phyloP scores from a whole-genome alignment of 306 rosid species.

The Bauhinia variegata region DNA sequence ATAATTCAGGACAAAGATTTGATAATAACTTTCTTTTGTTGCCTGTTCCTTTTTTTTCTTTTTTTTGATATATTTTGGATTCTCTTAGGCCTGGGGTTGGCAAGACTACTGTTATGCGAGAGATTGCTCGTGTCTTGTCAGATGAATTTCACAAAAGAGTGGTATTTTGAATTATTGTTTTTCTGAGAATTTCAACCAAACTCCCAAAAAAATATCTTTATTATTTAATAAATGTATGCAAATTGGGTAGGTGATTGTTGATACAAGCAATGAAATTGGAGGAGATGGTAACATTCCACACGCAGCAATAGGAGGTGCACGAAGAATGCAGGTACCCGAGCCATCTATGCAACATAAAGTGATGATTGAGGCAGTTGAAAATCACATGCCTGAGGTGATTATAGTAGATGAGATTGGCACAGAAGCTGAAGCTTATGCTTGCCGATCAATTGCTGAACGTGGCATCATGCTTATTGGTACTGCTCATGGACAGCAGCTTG shows the following conservation, averaged over 20 bases:
- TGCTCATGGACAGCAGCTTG: conserved; percentile 68
- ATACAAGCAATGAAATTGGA: conserved; percentile 79
- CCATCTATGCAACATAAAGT: conserved; percentile 71
- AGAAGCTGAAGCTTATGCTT: conserved; percentile 70
- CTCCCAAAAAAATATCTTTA: conserved; percentile 3
- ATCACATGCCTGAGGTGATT: conserved; percentile 80
- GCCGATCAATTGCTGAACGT: conserved; percentile 69
- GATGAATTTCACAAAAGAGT: conserved; percentile 75
- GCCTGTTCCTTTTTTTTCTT: background rate
- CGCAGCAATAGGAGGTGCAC: conserved; percentile 68
- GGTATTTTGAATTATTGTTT: conserved; percentile 44
- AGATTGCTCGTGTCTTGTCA: conserved; percentile 65
- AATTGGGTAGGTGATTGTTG: conserved; percentile 61
- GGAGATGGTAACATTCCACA: conserved; percentile 79
- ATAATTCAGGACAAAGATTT: conserved; percentile 6
- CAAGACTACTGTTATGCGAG: conserved; percentile 73
- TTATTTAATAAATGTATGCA: conserved; percentile 24
- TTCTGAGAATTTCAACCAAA: conserved; percentile 28
- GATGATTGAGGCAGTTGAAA: conserved; percentile 80
- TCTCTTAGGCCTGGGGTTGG: conserved; percentile 76
- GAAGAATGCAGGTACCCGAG: conserved; percentile 73
- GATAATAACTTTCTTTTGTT: background rate
- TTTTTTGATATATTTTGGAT: conserved; percentile 17
- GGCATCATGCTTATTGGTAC: conserved; percentile 79
- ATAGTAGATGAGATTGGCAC: conserved; percentile 79